A percentile compares a stretch with the other conserved stretches of the same genome.
These are phyloP conservation scores for Colletotrichum liriopes DNA, from an alignment of 2,329 filamentous ascomycete species.

Conservation along the genomic window DNA sequence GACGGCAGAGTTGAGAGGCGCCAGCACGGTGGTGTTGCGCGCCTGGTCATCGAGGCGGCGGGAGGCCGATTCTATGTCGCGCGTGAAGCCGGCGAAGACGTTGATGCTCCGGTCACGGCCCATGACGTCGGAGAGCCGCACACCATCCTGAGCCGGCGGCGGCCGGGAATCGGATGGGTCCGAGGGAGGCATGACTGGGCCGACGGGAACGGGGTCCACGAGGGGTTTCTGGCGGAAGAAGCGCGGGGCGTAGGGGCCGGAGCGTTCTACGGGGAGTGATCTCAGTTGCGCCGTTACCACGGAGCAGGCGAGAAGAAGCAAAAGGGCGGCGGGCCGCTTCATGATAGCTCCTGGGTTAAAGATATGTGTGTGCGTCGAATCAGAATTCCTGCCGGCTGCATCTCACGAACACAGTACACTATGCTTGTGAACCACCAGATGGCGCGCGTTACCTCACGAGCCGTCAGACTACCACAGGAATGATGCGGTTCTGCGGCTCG, in stretches of 20 bases:
- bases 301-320: constrained; percentile 35
- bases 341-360: constrained; percentile 24
- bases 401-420: constrained; percentile 15
- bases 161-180: constrained; percentile 47
- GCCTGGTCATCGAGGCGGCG: constrained; percentile 76
- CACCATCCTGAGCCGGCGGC: constrained; percentile 58
- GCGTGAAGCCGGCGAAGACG: constrained; percentile 86
- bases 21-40: constrained; percentile 86
- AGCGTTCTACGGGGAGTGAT: constrained; percentile 35
- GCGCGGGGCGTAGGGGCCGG: constrained; percentile 29
- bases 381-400: background rate
- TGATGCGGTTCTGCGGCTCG: constrained; percentile 19
- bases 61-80: constrained; percentile 80
- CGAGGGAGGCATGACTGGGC: constrained; percentile 48
- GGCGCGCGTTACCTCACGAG: constrained; percentile 16
- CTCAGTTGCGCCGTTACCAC: constrained; percentile 33
- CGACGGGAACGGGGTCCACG: constrained; percentile 38
- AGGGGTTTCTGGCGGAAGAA: constrained; percentile 42
- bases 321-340: constrained; percentile 36
- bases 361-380: constrained; percentile 3
- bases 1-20: constrained; percentile 88
- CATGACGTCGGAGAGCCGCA: constrained; percentile 88
- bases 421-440: constrained; percentile 3
- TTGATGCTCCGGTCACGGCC: constrained; percentile 84
- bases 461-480: background rate